These are phyloP conservation scores for Ceratocystis eucalypticola DNA, from an alignment of 2,329 filamentous ascomycete species.

Conservation along the genomic window DNA sequence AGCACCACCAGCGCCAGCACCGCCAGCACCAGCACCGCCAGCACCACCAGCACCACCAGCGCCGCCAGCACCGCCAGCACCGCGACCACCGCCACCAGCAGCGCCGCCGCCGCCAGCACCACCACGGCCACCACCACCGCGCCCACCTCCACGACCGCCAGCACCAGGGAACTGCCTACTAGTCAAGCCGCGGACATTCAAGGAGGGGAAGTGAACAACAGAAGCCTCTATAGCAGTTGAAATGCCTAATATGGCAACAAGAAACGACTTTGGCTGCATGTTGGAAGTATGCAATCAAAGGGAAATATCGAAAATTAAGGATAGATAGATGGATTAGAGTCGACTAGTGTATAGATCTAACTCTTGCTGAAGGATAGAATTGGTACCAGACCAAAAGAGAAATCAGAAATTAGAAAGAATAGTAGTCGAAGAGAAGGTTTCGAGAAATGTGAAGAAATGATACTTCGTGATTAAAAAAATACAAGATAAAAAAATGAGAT, in stretches of 20 bases:
- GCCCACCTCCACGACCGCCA: slow-evolving; percentile 19
- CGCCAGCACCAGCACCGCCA: slow-evolving; percentile 17
- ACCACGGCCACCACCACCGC: slow-evolving; percentile 10
- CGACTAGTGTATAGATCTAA: slow-evolving; percentile 17
- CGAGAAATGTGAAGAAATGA: neutral
- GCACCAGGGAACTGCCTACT: slow-evolving; percentile 30
- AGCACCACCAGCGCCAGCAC: slow-evolving; percentile 18
- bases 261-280: slow-evolving; percentile 40
- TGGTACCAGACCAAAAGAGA: slow-evolving; percentile 39
- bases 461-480: neutral
- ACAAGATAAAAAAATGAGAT: slow-evolving; percentile 1
- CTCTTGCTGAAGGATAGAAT: slow-evolving; percentile 20
- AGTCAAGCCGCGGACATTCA: slow-evolving; percentile 28
- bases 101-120: slow-evolving; percentile 19
- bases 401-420: slow-evolving; percentile 24
- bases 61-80: slow-evolving; percentile 7
- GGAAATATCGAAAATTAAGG: slow-evolving; percentile 4
- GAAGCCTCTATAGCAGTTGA: slow-evolving; percentile 34
- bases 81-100: slow-evolving; percentile 19
- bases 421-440: neutral
- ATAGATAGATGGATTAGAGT: slow-evolving; percentile 18
- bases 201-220: slow-evolving; percentile 29
- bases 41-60: neutral
- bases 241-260: slow-evolving; percentile 38
- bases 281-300: slow-evolving; percentile 23